Percentiles rank a stretch among this genome's conserved stretches.
These are phyloP conservation scores for Solanum ossicruentum DNA, from an alignment of 257 asterid species.

Conservation along the genomic window DNA sequence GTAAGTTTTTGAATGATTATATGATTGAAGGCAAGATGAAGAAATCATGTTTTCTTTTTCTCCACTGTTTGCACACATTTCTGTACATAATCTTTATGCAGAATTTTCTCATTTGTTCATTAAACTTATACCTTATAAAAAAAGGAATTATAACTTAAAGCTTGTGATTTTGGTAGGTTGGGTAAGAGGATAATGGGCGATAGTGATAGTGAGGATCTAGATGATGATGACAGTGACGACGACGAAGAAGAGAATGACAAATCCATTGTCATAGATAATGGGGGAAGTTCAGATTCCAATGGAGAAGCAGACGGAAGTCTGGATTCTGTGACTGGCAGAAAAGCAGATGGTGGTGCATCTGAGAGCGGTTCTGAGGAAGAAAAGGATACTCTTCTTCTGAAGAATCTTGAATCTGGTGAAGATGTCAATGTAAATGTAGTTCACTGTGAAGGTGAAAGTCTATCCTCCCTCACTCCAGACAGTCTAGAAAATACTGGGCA, in stretches of 20 bases:
- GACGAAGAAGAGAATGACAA: conserved; percentile 41
- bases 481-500: conserved; percentile 8
- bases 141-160: not conserved
- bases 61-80: not conserved
- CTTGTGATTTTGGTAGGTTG: conserved; percentile 30
- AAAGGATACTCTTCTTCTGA: conserved; percentile 14
- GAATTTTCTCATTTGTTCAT: not conserved
- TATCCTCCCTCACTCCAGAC: not conserved
- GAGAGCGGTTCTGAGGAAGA: conserved; percentile 51
- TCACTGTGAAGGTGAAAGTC: not conserved
- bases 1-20: not conserved
- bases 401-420: conserved; percentile 11
- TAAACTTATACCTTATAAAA: not conserved
- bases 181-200: conserved; percentile 63
- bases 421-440: not conserved
- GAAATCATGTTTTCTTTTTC: not conserved
- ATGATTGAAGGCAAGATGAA: not conserved
- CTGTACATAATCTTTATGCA: not conserved
- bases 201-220: conserved; percentile 57
- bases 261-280: conserved; percentile 45
- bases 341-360: conserved; percentile 24
- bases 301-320: conserved; percentile 46
- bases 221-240: conserved; percentile 27
- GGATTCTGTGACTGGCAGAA: conserved; percentile 31
- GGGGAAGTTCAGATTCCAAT: conserved; percentile 45